phyloP scores from a whole-genome alignment of 1,139 yeast genomes.

The Zygoascus meyerae region DNA sequence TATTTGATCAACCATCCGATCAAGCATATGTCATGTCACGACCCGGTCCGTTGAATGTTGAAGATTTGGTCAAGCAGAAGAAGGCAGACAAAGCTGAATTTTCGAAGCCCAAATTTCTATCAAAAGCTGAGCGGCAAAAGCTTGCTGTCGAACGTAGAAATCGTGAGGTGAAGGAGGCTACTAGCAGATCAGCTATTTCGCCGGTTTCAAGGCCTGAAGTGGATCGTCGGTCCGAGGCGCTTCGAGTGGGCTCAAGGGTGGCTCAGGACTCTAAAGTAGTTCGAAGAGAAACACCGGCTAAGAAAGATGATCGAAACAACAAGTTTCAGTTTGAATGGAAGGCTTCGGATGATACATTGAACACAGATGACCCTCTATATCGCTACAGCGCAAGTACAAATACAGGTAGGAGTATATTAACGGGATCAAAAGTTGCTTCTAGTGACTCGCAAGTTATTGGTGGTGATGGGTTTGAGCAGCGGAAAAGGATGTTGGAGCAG shows the following conservation, averaged over 20 bases:
- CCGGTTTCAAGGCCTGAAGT: neutral
- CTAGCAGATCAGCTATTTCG: neutral
- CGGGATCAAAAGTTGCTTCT: neutral
- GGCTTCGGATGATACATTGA: conserved; percentile 57
- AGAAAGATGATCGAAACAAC: conserved; percentile 5
- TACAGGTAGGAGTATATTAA: too few relatives aligned
- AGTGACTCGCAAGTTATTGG: conserved; percentile 22
- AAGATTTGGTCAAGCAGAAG: conserved; percentile 38
- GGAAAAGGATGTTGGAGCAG: conserved; percentile 14
- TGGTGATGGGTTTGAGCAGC: conserved; percentile 28
- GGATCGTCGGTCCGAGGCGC: too few relatives aligned
- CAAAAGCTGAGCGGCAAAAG: conserved; percentile 44
- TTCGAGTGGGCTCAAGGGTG: too few relatives aligned
- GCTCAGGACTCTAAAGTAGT: neutral
- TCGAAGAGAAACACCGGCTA: neutral
- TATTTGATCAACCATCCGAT: too few relatives aligned
- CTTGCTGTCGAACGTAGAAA: conserved; percentile 29
- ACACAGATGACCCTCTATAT: conserved; percentile 41
- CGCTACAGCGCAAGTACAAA: neutral
- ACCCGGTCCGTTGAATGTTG: conserved; percentile 36
- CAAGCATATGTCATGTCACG: too few relatives aligned
- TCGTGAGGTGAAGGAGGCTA: conserved; percentile 15
- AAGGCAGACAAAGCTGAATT: conserved; percentile 22
- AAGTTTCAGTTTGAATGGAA: conserved; percentile 70
- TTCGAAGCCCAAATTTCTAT: conserved; percentile 43